A percentile compares a stretch with the other conserved stretches of the same genome.
Conservation (phyloP, 2,329 filamentous ascomycete species). For the Pyrenochaeta sp. region DNA sequence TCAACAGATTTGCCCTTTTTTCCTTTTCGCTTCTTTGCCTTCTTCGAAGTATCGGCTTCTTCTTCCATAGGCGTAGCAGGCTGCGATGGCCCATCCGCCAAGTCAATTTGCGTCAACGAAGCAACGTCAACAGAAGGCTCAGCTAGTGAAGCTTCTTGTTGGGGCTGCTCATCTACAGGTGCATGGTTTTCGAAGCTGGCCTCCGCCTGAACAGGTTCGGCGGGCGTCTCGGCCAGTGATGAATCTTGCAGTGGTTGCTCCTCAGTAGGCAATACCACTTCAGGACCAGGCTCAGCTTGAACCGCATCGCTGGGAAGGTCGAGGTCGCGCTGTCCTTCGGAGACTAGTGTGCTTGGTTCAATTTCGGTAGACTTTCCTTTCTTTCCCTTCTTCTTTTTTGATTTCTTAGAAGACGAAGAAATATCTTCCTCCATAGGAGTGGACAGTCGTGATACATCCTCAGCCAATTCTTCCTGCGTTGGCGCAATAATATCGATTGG, state of each 20-base stretch:
- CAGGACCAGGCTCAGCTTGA: not conserved
- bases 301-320: conserved; percentile 1
- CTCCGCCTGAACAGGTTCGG: not conserved
- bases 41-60: conserved; percentile 44
- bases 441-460: conserved; percentile 7
- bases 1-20: conserved; percentile 20
- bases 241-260: conserved; percentile 3
- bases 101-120: conserved; percentile 3
- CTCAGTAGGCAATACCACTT: not conserved
- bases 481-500: not conserved
- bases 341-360: conserved; percentile 21
- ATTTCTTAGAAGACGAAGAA: conserved; percentile 47
- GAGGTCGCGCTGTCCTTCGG: conserved; percentile 13
- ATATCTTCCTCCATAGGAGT: conserved; percentile 15
- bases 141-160: not conserved
- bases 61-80: conserved; percentile 10
- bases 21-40: conserved; percentile 52
- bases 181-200: not conserved
- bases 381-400: conserved; percentile 49
- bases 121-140: not conserved
- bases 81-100: conserved; percentile 6
- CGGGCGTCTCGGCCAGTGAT: not conserved
- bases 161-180: conserved; percentile 5
- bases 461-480: conserved; percentile 6
- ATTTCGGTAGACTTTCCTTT: conserved; percentile 13